Conservation (phyloP, 441 rosid species). For the Monsonia emarginata region DNA sequence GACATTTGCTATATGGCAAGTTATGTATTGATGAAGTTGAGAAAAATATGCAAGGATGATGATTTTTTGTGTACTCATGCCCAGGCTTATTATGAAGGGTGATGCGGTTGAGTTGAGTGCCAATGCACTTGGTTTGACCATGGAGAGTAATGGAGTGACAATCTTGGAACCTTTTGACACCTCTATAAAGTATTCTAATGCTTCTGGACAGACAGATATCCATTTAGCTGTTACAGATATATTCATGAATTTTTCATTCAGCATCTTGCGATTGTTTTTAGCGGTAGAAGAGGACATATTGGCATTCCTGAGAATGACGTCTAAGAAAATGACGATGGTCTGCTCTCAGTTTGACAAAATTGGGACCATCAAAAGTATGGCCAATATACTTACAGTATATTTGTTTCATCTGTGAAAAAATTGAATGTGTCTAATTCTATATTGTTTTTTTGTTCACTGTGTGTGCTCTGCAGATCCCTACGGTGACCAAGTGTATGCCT, state of each 20-base stretch:
- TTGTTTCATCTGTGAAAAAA: neutral
- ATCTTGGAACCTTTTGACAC: constrained; percentile 95
- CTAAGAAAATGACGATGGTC: constrained; percentile 68
- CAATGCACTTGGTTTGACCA: constrained; percentile 68
- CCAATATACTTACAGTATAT: neutral
- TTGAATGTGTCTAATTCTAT: constrained; percentile 8
- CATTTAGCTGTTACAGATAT: constrained; percentile 64
- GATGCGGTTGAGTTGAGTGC: constrained; percentile 71
- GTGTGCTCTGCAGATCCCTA: constrained; percentile 41
- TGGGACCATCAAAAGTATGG: constrained; percentile 68
- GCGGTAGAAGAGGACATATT: constrained; percentile 91
- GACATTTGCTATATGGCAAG: neutral
- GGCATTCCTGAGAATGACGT: constrained; percentile 75
- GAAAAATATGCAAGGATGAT: constrained; percentile 15
- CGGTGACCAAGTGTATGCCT: constrained; percentile 57
- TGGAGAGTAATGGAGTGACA: constrained; percentile 94
- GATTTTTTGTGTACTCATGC: constrained; percentile 20
- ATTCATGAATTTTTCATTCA: constrained; percentile 92
- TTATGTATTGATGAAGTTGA: neutral
- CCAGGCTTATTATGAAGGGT: constrained; percentile 67
- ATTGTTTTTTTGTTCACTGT: constrained; percentile 20
- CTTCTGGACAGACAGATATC: constrained; percentile 78
- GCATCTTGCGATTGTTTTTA: constrained; percentile 80
- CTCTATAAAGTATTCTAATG: constrained; percentile 62
- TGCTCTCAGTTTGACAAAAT: constrained; percentile 93